These are phyloP conservation scores for Xenoacremonium recifei DNA, from an alignment of 2,329 filamentous ascomycete genomes.

Conservation along the genomic window DNA sequence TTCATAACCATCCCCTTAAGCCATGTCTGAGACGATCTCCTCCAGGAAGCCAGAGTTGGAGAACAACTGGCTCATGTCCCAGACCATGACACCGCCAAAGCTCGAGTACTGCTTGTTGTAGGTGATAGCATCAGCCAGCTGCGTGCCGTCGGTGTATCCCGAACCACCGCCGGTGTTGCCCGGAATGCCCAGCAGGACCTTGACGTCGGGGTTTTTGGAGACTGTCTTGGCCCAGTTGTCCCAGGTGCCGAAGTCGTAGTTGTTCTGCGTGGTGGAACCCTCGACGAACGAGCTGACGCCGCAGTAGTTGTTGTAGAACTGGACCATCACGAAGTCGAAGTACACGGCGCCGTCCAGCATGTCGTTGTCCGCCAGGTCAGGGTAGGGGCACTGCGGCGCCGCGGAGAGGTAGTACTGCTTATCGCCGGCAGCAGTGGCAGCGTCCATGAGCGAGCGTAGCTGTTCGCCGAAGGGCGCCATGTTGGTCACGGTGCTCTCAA, in stretches of 20 bases:
- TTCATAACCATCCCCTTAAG: not conserved
- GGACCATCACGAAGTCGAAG: conserved; percentile 58
- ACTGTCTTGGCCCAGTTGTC: conserved; percentile 56
- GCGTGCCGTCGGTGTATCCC: conserved; percentile 47
- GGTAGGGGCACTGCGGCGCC: conserved; percentile 65
- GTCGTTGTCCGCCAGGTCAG: conserved; percentile 55
- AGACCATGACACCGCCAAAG: conserved; percentile 60
- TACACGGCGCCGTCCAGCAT: conserved; percentile 49
- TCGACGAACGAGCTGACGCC: conserved; percentile 48
- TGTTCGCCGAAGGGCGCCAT: conserved; percentile 10
- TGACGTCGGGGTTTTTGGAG: conserved; percentile 54
- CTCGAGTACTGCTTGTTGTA: conserved; percentile 52
- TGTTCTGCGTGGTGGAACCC: conserved; percentile 40
- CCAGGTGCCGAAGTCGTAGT: conserved; percentile 60
- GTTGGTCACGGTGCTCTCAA: conserved; percentile 15
- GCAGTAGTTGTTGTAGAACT: conserved; percentile 68
- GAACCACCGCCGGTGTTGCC: conserved; percentile 48
- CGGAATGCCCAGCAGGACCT: conserved; percentile 57
- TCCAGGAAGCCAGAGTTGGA: not conserved
- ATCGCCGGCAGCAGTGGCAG: conserved; percentile 9
- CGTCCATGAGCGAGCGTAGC: not conserved
- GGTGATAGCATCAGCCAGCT: conserved; percentile 45
- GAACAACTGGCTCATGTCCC: not conserved
- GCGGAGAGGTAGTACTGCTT: conserved; percentile 58
- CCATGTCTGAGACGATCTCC: not conserved